phyloP scores from a whole-genome alignment of 495 filamentous ascomycete genomes.

The Penicillium salamii region DNA sequence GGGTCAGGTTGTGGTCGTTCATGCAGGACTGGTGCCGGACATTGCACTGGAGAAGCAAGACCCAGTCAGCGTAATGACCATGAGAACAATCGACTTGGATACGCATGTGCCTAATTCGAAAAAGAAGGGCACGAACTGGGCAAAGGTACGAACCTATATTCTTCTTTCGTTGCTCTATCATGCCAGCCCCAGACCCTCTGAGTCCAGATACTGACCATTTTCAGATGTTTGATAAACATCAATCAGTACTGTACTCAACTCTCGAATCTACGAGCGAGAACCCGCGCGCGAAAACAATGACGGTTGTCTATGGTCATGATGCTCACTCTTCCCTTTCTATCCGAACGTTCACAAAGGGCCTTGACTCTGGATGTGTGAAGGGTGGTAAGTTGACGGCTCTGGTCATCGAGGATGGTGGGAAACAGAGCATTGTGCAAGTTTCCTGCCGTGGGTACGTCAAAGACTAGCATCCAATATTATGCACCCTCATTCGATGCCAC shows the following conservation, averaged over 20 bases:
- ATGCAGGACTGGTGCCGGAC: conserved; percentile 78
- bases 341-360: conserved; percentile 69
- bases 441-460: conserved; percentile 28
- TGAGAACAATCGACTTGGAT: conserved; percentile 71
- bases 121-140: conserved; percentile 62
- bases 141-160: conserved; percentile 48
- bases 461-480: background rate
- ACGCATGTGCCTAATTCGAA: conserved; percentile 58
- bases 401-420: conserved; percentile 56
- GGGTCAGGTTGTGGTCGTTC: conserved; percentile 68
- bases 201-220: background rate
- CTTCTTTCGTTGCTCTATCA: background rate
- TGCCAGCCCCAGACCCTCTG: too few relatives aligned
- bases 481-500: background rate
- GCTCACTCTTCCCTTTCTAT: conserved; percentile 66
- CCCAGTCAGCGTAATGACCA: conserved; percentile 81
- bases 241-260: conserved; percentile 33
- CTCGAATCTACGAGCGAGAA: conserved; percentile 17
- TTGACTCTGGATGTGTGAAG: conserved; percentile 79
- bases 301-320: conserved; percentile 87
- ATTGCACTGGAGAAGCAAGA: conserved; percentile 71
- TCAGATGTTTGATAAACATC: conserved; percentile 58
- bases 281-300: conserved; percentile 32
- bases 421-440: conserved; percentile 37
- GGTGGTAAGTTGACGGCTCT: conserved; percentile 75